Evolutionary conservation across 768 basidiomycete species (phyloP).

Genomic region (Russula emetica): DNA sequence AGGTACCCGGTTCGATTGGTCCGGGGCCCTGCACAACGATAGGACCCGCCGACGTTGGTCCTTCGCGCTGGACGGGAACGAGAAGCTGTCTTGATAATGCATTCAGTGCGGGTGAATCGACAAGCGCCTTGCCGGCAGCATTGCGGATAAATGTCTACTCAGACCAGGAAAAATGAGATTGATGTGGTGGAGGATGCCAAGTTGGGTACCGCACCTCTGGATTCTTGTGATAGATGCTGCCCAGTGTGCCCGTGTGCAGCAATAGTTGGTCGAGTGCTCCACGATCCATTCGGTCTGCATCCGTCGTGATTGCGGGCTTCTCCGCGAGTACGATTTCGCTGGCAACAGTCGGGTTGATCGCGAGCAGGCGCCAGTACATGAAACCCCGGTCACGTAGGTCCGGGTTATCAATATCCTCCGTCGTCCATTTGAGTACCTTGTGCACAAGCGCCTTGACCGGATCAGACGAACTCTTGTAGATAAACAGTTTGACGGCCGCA

Average conservation of each 20-base stretch:
- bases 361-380: conserved; percentile 99
- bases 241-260: conserved; percentile 88
- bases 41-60: conserved; percentile 41
- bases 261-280: conserved; percentile 92
- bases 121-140: conserved; percentile 74
- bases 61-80: conserved; percentile 53
- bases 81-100: conserved; percentile 69
- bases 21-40: conserved; percentile 62
- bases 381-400: conserved; percentile 96
- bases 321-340: conserved; percentile 87
- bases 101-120: conserved; percentile 89
- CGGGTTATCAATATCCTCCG: conserved; percentile 97
- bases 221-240: conserved; percentile 97
- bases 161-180: background rate
- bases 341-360: conserved; percentile 85
- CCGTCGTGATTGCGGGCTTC: conserved; percentile 96
- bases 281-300: conserved; percentile 96
- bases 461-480: conserved; percentile 80
- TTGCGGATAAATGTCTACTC: conserved; percentile 87
- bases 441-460: conserved; percentile 86
- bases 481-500: conserved; percentile 92
- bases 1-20: conserved; percentile 46
- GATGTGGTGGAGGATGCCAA: background rate
- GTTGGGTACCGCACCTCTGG: conserved; percentile 64
- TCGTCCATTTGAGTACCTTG: conserved; percentile 94